These are phyloP conservation scores for Moricandia arvensis DNA, from an alignment of 345 rosid species.

Conservation along the genomic window DNA sequence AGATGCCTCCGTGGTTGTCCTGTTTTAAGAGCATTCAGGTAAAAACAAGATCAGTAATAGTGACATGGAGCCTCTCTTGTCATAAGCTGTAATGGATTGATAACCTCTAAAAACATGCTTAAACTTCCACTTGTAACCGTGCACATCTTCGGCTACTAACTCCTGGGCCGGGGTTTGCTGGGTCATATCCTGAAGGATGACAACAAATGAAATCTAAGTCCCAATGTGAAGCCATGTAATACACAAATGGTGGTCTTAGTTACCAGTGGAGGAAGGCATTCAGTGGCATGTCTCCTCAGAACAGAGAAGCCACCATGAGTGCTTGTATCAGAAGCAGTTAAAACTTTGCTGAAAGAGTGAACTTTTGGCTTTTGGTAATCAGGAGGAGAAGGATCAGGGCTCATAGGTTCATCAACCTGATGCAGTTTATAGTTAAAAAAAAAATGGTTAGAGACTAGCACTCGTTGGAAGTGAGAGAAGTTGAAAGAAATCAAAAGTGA, in stretches of 20 bases:
- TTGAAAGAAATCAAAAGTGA: neutral
- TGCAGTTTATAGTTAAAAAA: slow-evolving; percentile 27
- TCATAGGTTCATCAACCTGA: slow-evolving; percentile 56
- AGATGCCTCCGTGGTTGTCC: slow-evolving; percentile 96
- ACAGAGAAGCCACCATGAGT: slow-evolving; percentile 96
- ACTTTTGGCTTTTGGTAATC: slow-evolving; percentile 51
- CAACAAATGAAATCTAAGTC: neutral
- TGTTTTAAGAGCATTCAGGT: slow-evolving; percentile 31
- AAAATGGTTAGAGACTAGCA: neutral
- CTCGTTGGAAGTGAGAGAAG: neutral
- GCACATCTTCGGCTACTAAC: slow-evolving; percentile 86
- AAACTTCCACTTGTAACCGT: slow-evolving; percentile 90
- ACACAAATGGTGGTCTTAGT: neutral
- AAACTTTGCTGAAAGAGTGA: slow-evolving; percentile 79
- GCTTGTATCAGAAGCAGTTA: slow-evolving; percentile 97
- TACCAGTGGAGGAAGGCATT: slow-evolving; percentile 96
- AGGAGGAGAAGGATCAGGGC: slow-evolving; percentile 46
- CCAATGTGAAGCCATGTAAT: slow-evolving; percentile 1
- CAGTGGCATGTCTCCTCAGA: slow-evolving; percentile 81
- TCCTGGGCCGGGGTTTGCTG: slow-evolving; percentile 92
- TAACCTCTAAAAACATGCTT: slow-evolving; percentile 93
- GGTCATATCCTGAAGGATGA: slow-evolving; percentile 65
- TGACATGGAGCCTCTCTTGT: too few species aligned
- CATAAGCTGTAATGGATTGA: neutral
- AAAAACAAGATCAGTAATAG: neutral